phyloP scores from a whole-genome alignment of 352 stramenopile species.

The Globisporangium camurandrum region DNA sequence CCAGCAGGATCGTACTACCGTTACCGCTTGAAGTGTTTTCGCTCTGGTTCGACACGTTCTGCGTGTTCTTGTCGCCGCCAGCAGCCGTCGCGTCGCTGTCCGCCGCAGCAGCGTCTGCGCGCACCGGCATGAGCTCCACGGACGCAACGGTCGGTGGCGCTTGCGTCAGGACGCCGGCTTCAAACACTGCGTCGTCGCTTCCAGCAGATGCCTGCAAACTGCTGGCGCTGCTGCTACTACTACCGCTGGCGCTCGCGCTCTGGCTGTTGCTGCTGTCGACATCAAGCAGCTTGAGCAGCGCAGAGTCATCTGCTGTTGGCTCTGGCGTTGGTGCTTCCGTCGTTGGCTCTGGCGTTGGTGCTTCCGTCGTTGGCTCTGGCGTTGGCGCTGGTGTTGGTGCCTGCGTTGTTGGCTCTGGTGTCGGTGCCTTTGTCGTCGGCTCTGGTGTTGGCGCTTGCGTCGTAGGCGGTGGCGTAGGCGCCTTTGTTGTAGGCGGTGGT shows the following conservation, averaged over 20 bases:
- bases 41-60: constrained; percentile 8
- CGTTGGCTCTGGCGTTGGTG: constrained; percentile 1
- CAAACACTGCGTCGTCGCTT: background rate
- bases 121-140: constrained; percentile 3
- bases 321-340: too few relatives aligned
- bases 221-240: background rate
- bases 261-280: background rate
- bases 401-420: constrained; percentile 5
- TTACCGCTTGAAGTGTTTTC: background rate
- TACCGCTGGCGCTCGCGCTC: background rate
- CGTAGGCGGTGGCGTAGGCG: constrained; percentile 6
- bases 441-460: constrained; percentile 6
- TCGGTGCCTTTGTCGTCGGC: constrained; percentile 3
- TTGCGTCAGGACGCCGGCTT: constrained; percentile 6
- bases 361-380: constrained; percentile 1
- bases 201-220: background rate
- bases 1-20: constrained; percentile 6
- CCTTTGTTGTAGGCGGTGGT: constrained; percentile 1
- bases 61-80: constrained; percentile 2
- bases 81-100: background rate
- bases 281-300: background rate
- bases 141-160: constrained; percentile 2
- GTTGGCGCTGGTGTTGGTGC: background rate
- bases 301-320: too few relatives aligned
- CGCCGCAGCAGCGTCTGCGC: background rate